Evolutionary conservation across 768 basidiomycete species (phyloP).

Genomic region (Tricholoma saponaceum): DNA sequence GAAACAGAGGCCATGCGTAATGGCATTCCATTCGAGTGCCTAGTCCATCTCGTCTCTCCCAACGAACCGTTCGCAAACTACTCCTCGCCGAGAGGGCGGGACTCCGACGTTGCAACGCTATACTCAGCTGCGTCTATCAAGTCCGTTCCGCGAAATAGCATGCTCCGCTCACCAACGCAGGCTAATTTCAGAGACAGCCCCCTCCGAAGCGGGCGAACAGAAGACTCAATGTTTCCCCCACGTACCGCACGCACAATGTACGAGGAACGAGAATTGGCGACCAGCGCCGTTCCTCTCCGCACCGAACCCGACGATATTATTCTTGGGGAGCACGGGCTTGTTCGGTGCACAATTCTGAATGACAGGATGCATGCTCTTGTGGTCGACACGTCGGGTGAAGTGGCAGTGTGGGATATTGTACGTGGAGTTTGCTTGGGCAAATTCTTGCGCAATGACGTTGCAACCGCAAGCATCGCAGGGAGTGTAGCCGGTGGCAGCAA

Average conservation of each 20-base stretch:
- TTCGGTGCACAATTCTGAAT: constrained; percentile 78
- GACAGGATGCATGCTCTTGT: constrained; percentile 89
- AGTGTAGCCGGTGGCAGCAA: constrained; percentile 37
- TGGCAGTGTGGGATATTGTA: constrained; percentile 92
- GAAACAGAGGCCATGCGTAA: constrained; percentile 38
- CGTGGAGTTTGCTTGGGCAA: constrained; percentile 70
- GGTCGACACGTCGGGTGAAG: constrained; percentile 83
- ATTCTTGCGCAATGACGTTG: constrained; percentile 64
- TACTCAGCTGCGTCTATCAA: constrained; percentile 84
- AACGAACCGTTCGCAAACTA: constrained; percentile 55
- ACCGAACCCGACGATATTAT: constrained; percentile 66
- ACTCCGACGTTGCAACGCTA: constrained; percentile 79
- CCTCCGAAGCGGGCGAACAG: constrained; percentile 30
- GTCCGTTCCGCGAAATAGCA: constrained; percentile 50
- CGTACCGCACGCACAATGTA: constrained; percentile 46
- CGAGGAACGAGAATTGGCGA: constrained; percentile 75
- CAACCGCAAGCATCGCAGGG: constrained; percentile 46
- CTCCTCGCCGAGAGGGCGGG: constrained; percentile 39
- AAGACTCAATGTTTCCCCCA: constrained; percentile 31
- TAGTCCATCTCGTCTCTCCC: constrained; percentile 65
- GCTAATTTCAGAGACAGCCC: constrained; percentile 30
- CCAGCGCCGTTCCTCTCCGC: constrained; percentile 62
- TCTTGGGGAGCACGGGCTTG: constrained; percentile 73
- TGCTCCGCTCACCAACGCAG: constrained; percentile 29
- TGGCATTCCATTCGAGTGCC: constrained; percentile 67